Evolutionary conservation across 2,329 filamentous ascomycete genomes (phyloP).

Genomic region (Tolypocladium sp.): DNA sequence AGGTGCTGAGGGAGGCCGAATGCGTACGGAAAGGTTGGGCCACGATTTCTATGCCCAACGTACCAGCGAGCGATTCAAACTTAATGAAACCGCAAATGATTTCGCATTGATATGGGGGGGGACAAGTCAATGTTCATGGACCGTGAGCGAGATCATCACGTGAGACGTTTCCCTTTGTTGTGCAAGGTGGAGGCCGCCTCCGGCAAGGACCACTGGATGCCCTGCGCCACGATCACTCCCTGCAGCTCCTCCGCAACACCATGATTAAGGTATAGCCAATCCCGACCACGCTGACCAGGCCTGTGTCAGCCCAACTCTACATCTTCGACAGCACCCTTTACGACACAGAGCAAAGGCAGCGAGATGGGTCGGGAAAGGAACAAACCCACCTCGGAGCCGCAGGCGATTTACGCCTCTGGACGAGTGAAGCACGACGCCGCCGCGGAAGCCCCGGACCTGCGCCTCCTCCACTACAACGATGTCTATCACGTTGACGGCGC

Average conservation of each 20-base stretch:
- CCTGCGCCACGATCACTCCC: neutral
- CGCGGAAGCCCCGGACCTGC: slow-evolving; percentile 50
- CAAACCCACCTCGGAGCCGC: slow-evolving; percentile 12
- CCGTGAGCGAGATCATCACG: neutral
- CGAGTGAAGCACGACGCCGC: slow-evolving; percentile 2
- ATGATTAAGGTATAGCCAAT: neutral
- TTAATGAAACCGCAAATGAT: neutral
- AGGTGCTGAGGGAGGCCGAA: too few relatives aligned
- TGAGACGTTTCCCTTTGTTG: neutral
- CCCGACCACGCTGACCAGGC: neutral
- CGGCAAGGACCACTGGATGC: neutral
- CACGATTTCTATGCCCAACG: too few relatives aligned
- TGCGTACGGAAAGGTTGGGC: too few relatives aligned
- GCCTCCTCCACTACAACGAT: slow-evolving; percentile 88
- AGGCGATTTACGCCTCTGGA: slow-evolving; percentile 12
- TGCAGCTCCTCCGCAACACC: neutral
- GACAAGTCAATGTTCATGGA: neutral
- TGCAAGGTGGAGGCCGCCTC: neutral
- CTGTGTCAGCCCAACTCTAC: neutral
- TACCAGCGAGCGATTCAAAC: too few relatives aligned
- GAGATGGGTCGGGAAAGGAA: neutral
- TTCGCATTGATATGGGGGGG: neutral
- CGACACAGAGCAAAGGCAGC: neutral
- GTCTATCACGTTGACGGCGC: slow-evolving; percentile 77
- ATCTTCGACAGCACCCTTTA: neutral